Evolutionary conservation across 352 stramenopile genomes (phyloP), one percentile per base, ranked within the genome.

Genomic region (Globisporangium heterothallicum): DNA sequence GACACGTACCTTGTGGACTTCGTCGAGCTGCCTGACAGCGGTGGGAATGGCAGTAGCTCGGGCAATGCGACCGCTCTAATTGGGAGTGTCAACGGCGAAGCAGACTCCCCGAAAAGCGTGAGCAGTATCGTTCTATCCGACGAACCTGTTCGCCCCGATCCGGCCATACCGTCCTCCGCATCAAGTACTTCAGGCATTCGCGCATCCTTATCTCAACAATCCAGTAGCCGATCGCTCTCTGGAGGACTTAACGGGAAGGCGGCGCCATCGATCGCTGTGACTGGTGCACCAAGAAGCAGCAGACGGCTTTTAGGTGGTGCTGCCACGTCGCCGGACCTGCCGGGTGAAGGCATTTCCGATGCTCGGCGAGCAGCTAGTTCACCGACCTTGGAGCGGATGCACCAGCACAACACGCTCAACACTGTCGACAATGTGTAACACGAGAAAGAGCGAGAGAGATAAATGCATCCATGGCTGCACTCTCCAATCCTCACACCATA

Each of bases 1-100:
- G 77, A 88, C 61, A 94, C 80, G 41, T 92, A 89, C 53, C 58
- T 94, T 9, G 77, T 91, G 18, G 80, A 94, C 26, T 89, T 90
- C 36, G 61, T 90, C 21, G 78, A 90, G 27, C 58, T 71, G 8
- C 52, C 53, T 12, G 59, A 69, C 19, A 47, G 13, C 0, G 40
- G 59, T 30, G 14, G 10, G n/a, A 48, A 48, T 25, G 51, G 13
- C 7, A 56, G 50, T 7, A 27, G 16, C 18, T 1, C 42, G 1
- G 42, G 30, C 2, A 35, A 25, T 3, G 26, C 51, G 26, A 41
- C 24, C 0, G 48, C 41, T 0, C 58, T 27, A 0, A 60, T 76
- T 6, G 66, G 66, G 9, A 55, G 44, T 3, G 59, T 72, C 2
- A 69, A 68, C n/a, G 36, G 22, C 0, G 53, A 56, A 6, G 64